Evolutionary conservation across 495 filamentous ascomycete genomes (phyloP).

Genomic region (Staphylotrichum longicolle): DNA sequence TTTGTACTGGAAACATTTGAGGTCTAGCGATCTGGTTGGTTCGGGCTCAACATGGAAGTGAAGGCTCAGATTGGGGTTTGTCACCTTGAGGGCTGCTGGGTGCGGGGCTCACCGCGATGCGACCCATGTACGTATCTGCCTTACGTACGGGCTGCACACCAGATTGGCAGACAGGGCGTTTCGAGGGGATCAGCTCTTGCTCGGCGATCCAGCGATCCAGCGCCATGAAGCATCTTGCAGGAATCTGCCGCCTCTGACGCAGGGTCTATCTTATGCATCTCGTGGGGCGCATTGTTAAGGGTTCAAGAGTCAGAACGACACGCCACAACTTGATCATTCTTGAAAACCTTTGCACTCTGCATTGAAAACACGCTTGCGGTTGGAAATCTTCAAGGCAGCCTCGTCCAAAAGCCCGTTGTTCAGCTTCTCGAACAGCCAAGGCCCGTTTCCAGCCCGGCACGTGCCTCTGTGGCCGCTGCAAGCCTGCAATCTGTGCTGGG

Average conservation of each 20-base stretch:
- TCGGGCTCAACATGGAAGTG: too few species aligned
- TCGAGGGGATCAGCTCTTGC: not conserved
- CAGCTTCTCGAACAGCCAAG: not conserved
- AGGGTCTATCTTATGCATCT: not conserved
- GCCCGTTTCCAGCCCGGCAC: constrained; percentile 24
- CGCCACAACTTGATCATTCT: too few species aligned
- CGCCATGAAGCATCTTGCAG: constrained; percentile 16
- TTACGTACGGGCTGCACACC: constrained; percentile 14
- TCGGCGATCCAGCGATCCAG: not conserved
- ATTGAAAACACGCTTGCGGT: too few species aligned
- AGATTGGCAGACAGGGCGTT: constrained; percentile 11
- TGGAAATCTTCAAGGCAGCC: too few species aligned
- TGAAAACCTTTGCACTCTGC: too few species aligned
- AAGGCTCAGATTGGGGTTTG: not conserved
- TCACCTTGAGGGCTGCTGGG: not conserved
- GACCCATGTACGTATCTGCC: constrained; percentile 1
- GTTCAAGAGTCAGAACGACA: not conserved
- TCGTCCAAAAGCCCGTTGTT: too few species aligned
- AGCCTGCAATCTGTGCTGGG: constrained; percentile 29
- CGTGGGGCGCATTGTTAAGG: not conserved
- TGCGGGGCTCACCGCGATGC: not conserved
- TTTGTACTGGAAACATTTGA: too few species aligned
- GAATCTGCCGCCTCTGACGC: constrained; percentile 6
- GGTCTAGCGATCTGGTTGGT: too few species aligned
- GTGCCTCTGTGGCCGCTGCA: constrained; percentile 23